A percentile compares a stretch with the other conserved stretches of the same genome.
Evolutionary conservation across 371 early-diverging fungal genomes (phyloP).

Genomic region (Smittium culicis): DNA sequence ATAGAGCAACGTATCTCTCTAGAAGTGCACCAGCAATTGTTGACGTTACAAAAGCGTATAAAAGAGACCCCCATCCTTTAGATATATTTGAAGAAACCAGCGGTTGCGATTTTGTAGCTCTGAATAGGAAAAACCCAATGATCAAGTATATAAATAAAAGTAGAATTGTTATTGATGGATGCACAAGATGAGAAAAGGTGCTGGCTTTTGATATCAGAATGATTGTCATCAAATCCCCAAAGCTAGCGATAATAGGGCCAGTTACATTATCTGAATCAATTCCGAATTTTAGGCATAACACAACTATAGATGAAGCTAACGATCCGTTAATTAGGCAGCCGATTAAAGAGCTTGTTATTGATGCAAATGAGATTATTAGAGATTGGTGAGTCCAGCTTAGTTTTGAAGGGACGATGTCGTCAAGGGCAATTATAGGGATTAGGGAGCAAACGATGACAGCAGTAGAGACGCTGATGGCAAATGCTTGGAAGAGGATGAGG

Average conservation of each 20-base stretch:
- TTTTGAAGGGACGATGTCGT: background rate
- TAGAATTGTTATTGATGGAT: background rate
- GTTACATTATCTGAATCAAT: conserved; percentile 61
- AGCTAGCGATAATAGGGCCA: conserved; percentile 33
- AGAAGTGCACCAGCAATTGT: conserved; percentile 64
- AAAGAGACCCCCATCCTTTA: conserved; percentile 60
- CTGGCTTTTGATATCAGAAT: conserved; percentile 11
- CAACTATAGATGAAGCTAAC: conserved; percentile 51
- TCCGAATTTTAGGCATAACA: conserved; percentile 41
- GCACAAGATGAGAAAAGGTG: background rate
- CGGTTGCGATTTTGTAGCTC: background rate
- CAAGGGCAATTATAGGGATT: conserved; percentile 23
- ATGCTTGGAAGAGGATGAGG: conserved; percentile 50
- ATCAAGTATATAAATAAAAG: background rate
- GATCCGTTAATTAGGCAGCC: conserved; percentile 55
- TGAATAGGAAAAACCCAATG: background rate
- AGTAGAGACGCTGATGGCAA: conserved; percentile 51
- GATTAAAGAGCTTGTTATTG: conserved; percentile 53
- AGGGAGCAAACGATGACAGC: conserved; percentile 49
- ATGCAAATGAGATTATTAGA: conserved; percentile 47
- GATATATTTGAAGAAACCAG: conserved; percentile 33
- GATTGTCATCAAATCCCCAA: conserved; percentile 27
- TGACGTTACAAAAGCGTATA: conserved; percentile 62
- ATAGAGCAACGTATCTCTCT: conserved; percentile 53
- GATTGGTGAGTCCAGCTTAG: conserved; percentile 32